These are phyloP conservation scores for Chaetomium sp. DNA, from an alignment of 2,329 filamentous ascomycete species.

Conservation along the genomic window DNA sequence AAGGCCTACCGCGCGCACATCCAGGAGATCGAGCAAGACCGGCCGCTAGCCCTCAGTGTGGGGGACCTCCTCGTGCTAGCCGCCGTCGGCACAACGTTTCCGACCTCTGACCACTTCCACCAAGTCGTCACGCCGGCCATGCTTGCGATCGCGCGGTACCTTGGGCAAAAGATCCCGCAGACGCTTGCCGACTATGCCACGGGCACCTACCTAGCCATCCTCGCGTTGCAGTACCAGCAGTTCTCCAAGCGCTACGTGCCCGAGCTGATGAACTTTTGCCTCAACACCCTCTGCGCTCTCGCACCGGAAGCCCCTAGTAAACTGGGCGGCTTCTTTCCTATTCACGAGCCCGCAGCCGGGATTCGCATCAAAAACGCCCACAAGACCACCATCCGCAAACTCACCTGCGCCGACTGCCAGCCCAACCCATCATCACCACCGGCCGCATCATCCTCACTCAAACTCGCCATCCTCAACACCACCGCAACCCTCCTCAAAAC, in stretches of 20 bases:
- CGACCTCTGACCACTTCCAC: constrained; percentile 96
- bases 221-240: constrained; percentile 75
- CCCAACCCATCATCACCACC: constrained; percentile 20
- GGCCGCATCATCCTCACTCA: constrained; percentile 34
- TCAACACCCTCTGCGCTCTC: constrained; percentile 66
- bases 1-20: constrained; percentile 72
- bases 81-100: constrained; percentile 77
- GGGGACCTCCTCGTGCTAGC: constrained; percentile 81
- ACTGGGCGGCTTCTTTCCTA: constrained; percentile 51
- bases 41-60: constrained; percentile 47
- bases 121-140: constrained; percentile 87
- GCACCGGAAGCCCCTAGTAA: constrained; percentile 47
- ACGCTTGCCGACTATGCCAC: constrained; percentile 59
- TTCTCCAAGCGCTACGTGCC: constrained; percentile 84
- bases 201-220: constrained; percentile 71
- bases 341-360: constrained; percentile 48
- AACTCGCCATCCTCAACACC: constrained; percentile 55
- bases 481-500: constrained; percentile 59
- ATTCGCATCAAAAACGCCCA: constrained; percentile 44
- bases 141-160: constrained; percentile 74
- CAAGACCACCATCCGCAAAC: constrained; percentile 40
- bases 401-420: constrained; percentile 55
- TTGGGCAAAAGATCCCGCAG: constrained; percentile 68
- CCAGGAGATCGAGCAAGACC: constrained; percentile 41
- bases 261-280: constrained; percentile 74